Evolutionary conservation across 805 yeast species (phyloP), one percentile per base, ranked within the genome.

Genomic region (Wickerhamomyces silvicola): DNA sequence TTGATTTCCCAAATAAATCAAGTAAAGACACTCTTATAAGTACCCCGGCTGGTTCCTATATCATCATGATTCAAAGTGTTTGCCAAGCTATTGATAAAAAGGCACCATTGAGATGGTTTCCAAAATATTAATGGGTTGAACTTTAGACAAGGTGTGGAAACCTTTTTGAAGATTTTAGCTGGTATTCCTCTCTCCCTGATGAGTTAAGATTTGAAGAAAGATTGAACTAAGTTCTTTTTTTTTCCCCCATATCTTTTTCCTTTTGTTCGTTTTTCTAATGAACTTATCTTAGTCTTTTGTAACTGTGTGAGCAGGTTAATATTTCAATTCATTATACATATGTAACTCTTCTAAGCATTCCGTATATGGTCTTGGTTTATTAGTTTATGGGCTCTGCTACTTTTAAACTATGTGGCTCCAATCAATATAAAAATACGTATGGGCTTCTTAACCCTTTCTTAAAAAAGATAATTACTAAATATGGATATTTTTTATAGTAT

Each of bases 191-290:
- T 94, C 38, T 72, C n/a, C n/a, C 79, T 53, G 87, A 86, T 62
- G 97, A 90, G 59, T 75, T 88, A 63, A 80, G 95, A 68, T 83
- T 88, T 46, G 97, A 88, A 64, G 97, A 90, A 66, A 83, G 96
- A 66, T 68, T 83, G 32, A 8, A 6, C 18, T 23, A 17, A 18
- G 9, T 12, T 27, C 23, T 18, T 6, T 9, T 9, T 27, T 12
- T 5, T 6, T 5, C 19, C 7, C 22, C 12, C 8, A 7, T 4
- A 8, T 12, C 9, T 8, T 24, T 10, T 19, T n/a, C 25, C 18
- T 12, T 13, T 20, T 10, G 5, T 7, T 27, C 14, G 9, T 27
- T 7, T 11, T 12, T 10, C 13, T 18, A 5, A 17, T 12, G 6
- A 13, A 13, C 12, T 10, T n/a, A 16, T 7, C 8, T 16, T 15